A percentile compares a stretch with the other conserved stretches of the same genome.
These are phyloP conservation scores for Oidiodendron maius DNA, from an alignment of 495 filamentous ascomycete genomes.

Conservation along the genomic window DNA sequence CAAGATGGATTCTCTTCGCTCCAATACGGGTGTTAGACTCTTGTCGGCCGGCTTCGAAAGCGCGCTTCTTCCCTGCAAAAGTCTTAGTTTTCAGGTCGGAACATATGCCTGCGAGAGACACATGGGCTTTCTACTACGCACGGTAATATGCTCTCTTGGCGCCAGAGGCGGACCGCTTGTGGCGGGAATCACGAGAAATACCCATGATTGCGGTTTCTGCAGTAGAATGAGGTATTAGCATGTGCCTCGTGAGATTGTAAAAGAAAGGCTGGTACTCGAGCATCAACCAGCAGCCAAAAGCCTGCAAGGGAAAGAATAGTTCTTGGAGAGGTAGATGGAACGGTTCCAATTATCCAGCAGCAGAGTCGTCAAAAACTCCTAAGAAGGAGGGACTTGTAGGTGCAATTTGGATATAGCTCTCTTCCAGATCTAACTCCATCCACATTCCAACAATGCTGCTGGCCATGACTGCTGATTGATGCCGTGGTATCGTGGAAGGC, in stretches of 20 bases:
- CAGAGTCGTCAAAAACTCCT: constrained; percentile 3
- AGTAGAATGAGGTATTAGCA: constrained; percentile 17
- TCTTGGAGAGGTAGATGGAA: too few species aligned
- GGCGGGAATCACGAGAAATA: constrained; percentile 98
- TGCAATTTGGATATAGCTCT: neutral
- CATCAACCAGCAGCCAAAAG: constrained; percentile 5
- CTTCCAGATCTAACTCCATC: neutral
- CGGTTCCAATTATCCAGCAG: neutral
- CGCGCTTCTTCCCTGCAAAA: constrained; percentile 69
- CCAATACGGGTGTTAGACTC: constrained; percentile 99
- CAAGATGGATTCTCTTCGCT: constrained; percentile 94
- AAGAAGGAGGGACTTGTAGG: neutral
- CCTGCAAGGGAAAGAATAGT: constrained; percentile 2
- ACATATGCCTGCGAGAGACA: constrained; percentile 48
- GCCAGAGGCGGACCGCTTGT: constrained; percentile 97
- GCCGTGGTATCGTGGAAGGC: neutral
- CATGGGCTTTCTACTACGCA: constrained; percentile 56
- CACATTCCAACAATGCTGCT: neutral
- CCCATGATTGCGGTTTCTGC: constrained; percentile 72
- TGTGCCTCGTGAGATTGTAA: neutral
- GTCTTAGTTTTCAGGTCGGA: constrained; percentile 47
- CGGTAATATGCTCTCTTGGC: constrained; percentile 94
- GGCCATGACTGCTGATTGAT: constrained; percentile 10
- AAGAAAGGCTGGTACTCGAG: neutral
- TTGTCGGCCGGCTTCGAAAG: constrained; percentile 99